Evolutionary conservation across 805 yeast genomes (phyloP), one percentile per base, ranked within the genome.

Genomic region (Nakazawaea ernobii): DNA sequence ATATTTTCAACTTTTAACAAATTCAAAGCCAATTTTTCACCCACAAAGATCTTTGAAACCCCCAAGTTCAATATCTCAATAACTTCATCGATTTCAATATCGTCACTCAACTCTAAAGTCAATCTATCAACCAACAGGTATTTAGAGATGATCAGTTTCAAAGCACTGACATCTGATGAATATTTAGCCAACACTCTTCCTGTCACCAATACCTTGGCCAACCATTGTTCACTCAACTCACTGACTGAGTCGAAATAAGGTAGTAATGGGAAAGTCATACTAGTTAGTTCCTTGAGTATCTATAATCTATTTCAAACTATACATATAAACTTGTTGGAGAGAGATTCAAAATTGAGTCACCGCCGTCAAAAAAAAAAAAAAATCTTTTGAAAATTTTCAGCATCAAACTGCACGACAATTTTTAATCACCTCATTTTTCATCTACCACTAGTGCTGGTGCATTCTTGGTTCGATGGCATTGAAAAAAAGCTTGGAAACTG

Each of bases 181-280:
- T 7, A 60, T 59, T 42, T 64, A 63, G 17, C 66, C 66, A 65
- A 45, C 3, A 61, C 59, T 40, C 62, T 63, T n/a, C 67, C 67
- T 7, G 60, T 60, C 9, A 63, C 56, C 6, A 58, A 8, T 7
- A 49, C 39, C 28, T 32, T 40, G 9, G 36, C 42, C 8, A 63
- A 50, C 4, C 49, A 41, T 32, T 36, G 29, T 11, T 47, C 48
- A 28, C 15, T 42, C 2, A 52, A 49, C 28, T 49, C 53, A 10
- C 41, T 36, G 2, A 57, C 42, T 7, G 53, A 41, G 4, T 52
- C 9, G 37, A 55, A 56, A 28, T 53, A 54, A 14, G 70, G 69
- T 24, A 67, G 51, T 26, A 66, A 37, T 20, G 71, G 71, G 46
- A 60, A 65, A 33, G 59, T 58, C 70, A 66, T 64, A 15, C 20